phyloP scores from a whole-genome alignment of 371 early-diverging fungal species.

The Amoeboaphelidium protococcarum region DNA sequence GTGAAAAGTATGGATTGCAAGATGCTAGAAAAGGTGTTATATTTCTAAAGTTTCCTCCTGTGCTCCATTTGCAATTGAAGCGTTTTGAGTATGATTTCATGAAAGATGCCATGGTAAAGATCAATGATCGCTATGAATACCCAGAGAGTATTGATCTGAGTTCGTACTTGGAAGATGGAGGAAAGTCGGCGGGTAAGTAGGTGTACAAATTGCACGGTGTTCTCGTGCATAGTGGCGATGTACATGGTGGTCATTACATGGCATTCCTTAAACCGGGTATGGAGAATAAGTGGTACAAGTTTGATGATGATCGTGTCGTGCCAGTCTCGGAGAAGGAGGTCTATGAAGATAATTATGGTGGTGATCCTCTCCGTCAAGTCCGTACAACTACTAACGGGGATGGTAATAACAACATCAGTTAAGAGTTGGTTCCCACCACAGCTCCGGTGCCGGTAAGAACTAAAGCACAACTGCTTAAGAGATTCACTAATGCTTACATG shows the following conservation, averaged over 20 bases:
- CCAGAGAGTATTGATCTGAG: constrained; percentile 67
- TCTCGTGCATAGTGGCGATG: constrained; percentile 87
- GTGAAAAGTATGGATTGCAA: constrained; percentile 87
- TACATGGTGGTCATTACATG: constrained; percentile 93
- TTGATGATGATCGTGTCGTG: constrained; percentile 91
- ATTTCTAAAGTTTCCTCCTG: constrained; percentile 80
- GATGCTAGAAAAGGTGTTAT: constrained; percentile 89
- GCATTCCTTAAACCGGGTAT: constrained; percentile 55
- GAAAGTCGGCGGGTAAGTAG: constrained; percentile 14
- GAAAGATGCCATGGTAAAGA: constrained; percentile 78
- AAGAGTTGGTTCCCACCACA: constrained; percentile 1
- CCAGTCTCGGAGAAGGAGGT: constrained; percentile 64
- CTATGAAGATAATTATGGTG: constrained; percentile 87
- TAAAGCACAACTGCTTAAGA: constrained; percentile 18
- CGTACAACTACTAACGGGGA: background rate
- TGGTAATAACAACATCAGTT: constrained; percentile 10
- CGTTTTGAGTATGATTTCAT: constrained; percentile 91
- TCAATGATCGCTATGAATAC: constrained; percentile 95
- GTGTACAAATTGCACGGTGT: constrained; percentile 25
- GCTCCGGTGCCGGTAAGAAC: constrained; percentile 5
- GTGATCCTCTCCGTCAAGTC: constrained; percentile 19
- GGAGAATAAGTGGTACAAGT: constrained; percentile 67
- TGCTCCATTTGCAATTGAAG: constrained; percentile 90
- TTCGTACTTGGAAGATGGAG: constrained; percentile 44
- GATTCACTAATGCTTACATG: constrained; percentile 90